phyloP scores from a whole-genome alignment of 768 basidiomycete species.

The Hydnomerulius pinastri region DNA sequence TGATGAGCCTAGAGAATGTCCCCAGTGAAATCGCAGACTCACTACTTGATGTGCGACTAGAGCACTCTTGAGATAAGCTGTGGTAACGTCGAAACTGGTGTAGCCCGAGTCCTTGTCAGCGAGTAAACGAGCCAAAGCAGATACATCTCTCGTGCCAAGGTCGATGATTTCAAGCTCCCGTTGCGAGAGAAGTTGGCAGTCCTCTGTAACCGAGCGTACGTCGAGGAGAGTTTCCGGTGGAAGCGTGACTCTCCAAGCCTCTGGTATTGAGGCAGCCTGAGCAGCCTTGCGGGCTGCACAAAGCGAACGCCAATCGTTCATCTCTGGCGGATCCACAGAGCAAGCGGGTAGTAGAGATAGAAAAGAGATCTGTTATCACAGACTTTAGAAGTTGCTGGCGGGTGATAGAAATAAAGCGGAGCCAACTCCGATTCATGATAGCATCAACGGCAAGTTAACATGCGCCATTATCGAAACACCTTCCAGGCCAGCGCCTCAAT shows the following conservation, averaged over 20 bases:
- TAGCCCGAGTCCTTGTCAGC: slow-evolving; percentile 20
- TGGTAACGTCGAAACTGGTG: slow-evolving; percentile 29
- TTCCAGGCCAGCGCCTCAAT: no score
- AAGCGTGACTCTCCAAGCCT: slow-evolving; percentile 20
- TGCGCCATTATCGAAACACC: no score
- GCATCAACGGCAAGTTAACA: no score
- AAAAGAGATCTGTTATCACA: no score
- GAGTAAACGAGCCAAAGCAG: slow-evolving; percentile 21
- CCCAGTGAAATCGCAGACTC: slow-evolving; percentile 4
- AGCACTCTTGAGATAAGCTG: slow-evolving; percentile 31
- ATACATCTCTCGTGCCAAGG: slow-evolving; percentile 28
- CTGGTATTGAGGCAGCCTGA: slow-evolving; percentile 26
- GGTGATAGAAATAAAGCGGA: no score
- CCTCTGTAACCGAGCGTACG: slow-evolving; percentile 21
- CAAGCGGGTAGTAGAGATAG: no score
- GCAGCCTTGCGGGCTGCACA: slow-evolving; percentile 17
- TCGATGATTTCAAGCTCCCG: slow-evolving; percentile 23
- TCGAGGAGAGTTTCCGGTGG: slow-evolving; percentile 19
- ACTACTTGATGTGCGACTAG: slow-evolving; percentile 28
- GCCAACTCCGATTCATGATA: no score
- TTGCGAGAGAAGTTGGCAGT: slow-evolving; percentile 24
- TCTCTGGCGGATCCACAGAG: no score
- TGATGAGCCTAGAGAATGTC: neutral
- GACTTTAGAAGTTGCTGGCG: no score
- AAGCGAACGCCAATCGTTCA: slow-evolving; percentile 23